phyloP scores from a whole-genome alignment of 257 asterid species.

The Jacaranda mimosifolia region DNA sequence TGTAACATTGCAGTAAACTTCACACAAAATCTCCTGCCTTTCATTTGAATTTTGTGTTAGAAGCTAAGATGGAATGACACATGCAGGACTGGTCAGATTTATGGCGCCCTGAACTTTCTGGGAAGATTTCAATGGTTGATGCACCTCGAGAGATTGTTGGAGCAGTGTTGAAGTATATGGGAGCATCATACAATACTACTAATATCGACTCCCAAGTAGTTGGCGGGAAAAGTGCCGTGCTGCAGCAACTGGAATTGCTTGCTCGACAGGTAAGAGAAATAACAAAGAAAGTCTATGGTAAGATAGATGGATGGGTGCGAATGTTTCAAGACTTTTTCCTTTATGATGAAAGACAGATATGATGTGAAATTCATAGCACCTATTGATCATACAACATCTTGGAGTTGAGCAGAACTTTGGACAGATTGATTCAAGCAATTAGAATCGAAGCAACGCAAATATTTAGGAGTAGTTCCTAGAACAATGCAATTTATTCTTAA shows the following conservation, averaged over 20 bases:
- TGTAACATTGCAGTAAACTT: slow-evolving; percentile 10
- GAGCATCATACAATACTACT: slow-evolving; percentile 85
- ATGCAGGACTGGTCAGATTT: slow-evolving; percentile 96
- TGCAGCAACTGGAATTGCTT: slow-evolving; percentile 68
- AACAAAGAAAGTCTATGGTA: neutral
- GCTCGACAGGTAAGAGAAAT: slow-evolving; percentile 69
- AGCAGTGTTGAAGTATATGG: slow-evolving; percentile 85
- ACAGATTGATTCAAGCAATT: too few relatives aligned
- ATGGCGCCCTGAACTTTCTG: slow-evolving; percentile 94
- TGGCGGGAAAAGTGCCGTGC: slow-evolving; percentile 85
- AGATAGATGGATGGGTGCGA: too few relatives aligned
- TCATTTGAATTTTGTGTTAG: slow-evolving; percentile 24
- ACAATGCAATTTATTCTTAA: too few relatives aligned
- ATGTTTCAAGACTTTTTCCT: too few relatives aligned
- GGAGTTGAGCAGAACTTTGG: too few relatives aligned
- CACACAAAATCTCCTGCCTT: slow-evolving; percentile 8
- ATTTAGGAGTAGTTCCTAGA: too few relatives aligned
- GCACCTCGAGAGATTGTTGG: slow-evolving; percentile 93
- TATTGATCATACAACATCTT: too few relatives aligned
- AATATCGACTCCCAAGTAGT: slow-evolving; percentile 69
- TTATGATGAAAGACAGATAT: too few relatives aligned
- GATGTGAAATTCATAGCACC: too few relatives aligned
- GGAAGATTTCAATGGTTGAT: slow-evolving; percentile 93
- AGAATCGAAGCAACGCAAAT: too few relatives aligned
- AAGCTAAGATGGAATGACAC: slow-evolving; percentile 20